Evolutionary conservation across 2,329 filamentous ascomycete genomes (phyloP), one percentile per base, ranked within the genome.

Genomic region (Trichoderma sp.): DNA sequence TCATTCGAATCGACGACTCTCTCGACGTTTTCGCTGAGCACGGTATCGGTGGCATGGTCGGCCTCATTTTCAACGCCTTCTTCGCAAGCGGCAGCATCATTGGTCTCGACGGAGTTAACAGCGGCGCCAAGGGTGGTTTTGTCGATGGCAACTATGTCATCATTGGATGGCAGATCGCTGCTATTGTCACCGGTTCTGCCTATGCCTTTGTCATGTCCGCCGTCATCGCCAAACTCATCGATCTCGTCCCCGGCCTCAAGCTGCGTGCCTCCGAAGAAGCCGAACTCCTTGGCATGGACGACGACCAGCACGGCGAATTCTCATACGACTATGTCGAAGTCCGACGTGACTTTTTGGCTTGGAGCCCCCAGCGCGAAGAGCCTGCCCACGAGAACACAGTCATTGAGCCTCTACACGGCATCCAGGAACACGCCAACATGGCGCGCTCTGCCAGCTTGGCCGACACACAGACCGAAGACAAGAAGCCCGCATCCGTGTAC

Each of bases 291-390:
- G 92, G 92, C 72, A 94, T 94, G 91, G 92, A 95, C 75, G 92
- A 94, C 76, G 92, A 94, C 80, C 92, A 95, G 81, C 91, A 94
- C 73, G 92, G 92, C 79, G 92, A 95, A 80, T 95, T 94, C 77
- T 92, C 92, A 13, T 94, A 94, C 83, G 92, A 95, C 78, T 95
- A 94, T 78, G 92, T 95, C 72, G 92, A 95, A 84, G 91, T 94
- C 68, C 90, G 92, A 76, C 89, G 92, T 75, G 92, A 95, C 80
- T 95, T 94, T 84, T 87, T 95, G 45, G 92, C 92, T 68, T 95
- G 92, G 92, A 94, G 91, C 34, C 92, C 92, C 1, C 88, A 90
- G 37, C 90, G 90, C 75, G 84, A 82, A 70, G 88, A 91, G 72
- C 90, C 88, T 29, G 83, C 84, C 59, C 79, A 84, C 68, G 81